Base-by-base conservation (phyloP, 2,329 filamentous ascomycete species). In the Peltaster fructicola region DNA sequence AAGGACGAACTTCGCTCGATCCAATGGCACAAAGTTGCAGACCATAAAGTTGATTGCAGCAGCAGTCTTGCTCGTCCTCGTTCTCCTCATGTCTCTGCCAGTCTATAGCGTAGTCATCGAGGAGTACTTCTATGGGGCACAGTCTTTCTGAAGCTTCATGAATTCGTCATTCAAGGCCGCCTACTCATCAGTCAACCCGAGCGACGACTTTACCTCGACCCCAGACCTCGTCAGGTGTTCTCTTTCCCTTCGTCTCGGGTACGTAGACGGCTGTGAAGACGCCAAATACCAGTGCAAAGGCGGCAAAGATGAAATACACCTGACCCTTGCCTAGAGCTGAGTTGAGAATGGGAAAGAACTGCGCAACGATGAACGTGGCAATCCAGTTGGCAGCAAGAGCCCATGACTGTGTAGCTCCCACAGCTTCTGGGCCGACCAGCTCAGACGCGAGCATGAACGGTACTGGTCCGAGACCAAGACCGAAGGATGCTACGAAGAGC, bases 391-490 rank as follows among this genome's bases (percentile, higher is more conserved):
- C 75, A 2, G 71, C 80, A 13, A 95, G 54, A 1, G 75, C 78
- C 66, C 82, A 90, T 30, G 76, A 84, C 50, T 98, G 88, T 1
- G 81, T 77, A 0, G 85, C 81, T 2, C 85, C 84, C 0, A 93
- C 82, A 0, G 85, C 88, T 46, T 92, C 81, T 8, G 81, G 73
- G 0, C 73, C 77, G 1, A 95, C 88, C 3, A 95, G 66, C 51
- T 95, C 88, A 2, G 79, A 84, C 0, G 84, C 75, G 22, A 98
- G 63, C 37, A 95, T 90, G 50, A 95, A 98, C 0, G 88, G 88
- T 1, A 98, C 80, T 0, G 88, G 88, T 0, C 88, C 88, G 0
- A 98, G 64, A 1, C 88, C 88, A 8, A 92, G 66, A 0, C 79
- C 88, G 39, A 93, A 98, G 43, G 77, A 81, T 4, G 69, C 74